Evolutionary conservation across 176 grass and related monocot genomes (phyloP).

Genomic region (Triticum timopheevii): DNA sequence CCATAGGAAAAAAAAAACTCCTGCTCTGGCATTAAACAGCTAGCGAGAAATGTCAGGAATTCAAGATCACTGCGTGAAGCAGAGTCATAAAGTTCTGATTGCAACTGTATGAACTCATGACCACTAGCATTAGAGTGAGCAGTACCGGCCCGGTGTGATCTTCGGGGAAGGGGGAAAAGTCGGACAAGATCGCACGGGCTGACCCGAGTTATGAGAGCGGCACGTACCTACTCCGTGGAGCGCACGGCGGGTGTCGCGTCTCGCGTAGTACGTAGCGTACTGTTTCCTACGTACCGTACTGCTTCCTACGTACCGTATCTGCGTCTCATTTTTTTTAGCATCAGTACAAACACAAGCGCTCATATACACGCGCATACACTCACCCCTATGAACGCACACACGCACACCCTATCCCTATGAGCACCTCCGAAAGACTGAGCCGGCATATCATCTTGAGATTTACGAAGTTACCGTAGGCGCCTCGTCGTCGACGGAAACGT

Average conservation of each 20-base stretch:
- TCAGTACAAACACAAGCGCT: too few relatives aligned
- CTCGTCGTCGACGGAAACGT: too few relatives aligned
- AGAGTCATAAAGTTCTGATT: not conserved
- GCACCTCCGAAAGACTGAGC: too few relatives aligned
- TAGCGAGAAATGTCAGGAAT: not conserved
- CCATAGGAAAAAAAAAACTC: not conserved
- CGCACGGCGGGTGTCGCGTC: not conserved
- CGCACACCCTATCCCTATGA: too few relatives aligned
- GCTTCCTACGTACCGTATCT: not conserved
- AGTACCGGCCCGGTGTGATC: not conserved
- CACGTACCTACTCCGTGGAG: not conserved
- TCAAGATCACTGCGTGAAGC: not conserved
- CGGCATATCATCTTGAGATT: too few relatives aligned
- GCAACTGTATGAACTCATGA: not conserved
- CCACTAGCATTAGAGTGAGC: too few relatives aligned
- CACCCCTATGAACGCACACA: too few relatives aligned
- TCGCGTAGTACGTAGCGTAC: not conserved
- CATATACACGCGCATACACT: too few relatives aligned
- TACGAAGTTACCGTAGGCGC: too few relatives aligned
- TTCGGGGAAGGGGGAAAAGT: not conserved
- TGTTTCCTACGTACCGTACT: not conserved
- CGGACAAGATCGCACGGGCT: not conserved
- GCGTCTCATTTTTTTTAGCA: not conserved
- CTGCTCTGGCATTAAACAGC: not conserved
- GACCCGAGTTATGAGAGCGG: not conserved